Conservation (phyloP, 306 rosid species). For the Prunus davidiana region DNA sequence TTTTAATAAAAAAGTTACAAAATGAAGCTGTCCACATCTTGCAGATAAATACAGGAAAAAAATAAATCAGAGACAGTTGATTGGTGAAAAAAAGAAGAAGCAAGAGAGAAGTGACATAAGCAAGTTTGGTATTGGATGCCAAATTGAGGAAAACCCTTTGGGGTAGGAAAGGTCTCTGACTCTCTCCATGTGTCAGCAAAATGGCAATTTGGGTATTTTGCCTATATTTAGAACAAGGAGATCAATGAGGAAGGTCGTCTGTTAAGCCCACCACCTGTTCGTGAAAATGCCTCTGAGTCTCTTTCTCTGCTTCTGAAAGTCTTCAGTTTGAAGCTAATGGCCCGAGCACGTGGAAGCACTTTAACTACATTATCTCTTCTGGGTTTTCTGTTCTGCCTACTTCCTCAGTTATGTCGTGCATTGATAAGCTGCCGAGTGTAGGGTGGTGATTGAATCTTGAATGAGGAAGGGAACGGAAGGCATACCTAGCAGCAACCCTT, state of each 20-base stretch:
- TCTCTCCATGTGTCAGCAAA: neutral
- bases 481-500: neutral
- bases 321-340: neutral
- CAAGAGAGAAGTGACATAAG: neutral
- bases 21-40: neutral
- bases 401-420: neutral
- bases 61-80: neutral
- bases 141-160: conserved; percentile 1
- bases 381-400: neutral
- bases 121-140: neutral
- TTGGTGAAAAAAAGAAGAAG: neutral
- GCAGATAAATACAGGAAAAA: neutral
- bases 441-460: neutral
- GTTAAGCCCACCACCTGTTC: neutral
- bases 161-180: neutral
- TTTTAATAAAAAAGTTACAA: no score
- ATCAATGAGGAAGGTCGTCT: neutral
- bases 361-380: neutral
- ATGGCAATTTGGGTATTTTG: neutral
- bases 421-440: neutral
- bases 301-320: neutral
- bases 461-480: neutral
- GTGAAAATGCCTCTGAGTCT: neutral
- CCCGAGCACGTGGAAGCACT: conserved; percentile 10
- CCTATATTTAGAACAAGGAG: conserved; percentile 1